Conservation (phyloP, 148 eudicot genomes). For the Rhododendron ovatum region DNA sequence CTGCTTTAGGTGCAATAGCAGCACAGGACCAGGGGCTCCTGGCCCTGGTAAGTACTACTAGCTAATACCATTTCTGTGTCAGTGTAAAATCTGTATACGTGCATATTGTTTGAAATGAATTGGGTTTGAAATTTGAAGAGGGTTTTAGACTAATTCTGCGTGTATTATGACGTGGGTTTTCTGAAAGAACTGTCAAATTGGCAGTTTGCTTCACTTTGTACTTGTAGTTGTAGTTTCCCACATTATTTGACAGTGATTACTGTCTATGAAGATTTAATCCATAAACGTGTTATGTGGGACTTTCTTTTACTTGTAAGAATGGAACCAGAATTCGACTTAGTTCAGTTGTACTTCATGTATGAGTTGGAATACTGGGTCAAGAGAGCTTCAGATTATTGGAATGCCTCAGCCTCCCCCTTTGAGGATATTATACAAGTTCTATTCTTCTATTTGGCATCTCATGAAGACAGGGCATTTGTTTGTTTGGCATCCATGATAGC, state of each 20-base stretch:
- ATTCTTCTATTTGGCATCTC: background rate
- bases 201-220: background rate
- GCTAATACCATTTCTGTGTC: background rate
- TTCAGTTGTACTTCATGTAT: background rate
- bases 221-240: background rate
- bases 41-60: slow-evolving; percentile 16
- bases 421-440: background rate
- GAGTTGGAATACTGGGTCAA: background rate
- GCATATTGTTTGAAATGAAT: background rate
- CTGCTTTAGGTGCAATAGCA: slow-evolving; percentile 26
- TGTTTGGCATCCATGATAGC: background rate
- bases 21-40: slow-evolving; percentile 27
- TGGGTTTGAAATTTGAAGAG: background rate
- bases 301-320: background rate
- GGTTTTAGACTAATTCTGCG: background rate
- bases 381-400: background rate
- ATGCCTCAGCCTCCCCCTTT: background rate
- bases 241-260: background rate
- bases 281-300: background rate
- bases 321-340: background rate
- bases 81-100: background rate
- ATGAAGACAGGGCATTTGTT: background rate
- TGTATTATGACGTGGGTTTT: background rate
- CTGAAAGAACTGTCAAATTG: background rate
- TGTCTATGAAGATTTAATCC: background rate